A percentile compares a stretch with the other conserved stretches of the same genome.
Conservation (phyloP, 176 grass and related monocot genomes). For the Paspalum notatum region DNA sequence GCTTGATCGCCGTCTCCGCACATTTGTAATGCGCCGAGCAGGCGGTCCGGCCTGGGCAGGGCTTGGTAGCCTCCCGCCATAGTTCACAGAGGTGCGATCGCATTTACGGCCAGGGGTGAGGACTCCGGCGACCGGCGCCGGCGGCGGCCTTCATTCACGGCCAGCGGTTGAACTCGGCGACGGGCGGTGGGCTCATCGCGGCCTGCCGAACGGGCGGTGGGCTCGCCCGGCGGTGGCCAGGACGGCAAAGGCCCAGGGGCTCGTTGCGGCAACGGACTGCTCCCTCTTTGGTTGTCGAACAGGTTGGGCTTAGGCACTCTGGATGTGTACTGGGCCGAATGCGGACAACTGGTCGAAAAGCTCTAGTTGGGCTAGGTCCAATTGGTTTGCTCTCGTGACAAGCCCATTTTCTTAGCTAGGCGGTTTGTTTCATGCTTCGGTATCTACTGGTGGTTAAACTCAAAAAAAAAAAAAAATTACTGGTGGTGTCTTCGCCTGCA, state of each 20-base stretch:
- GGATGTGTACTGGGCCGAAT: background rate
- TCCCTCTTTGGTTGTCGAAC: background rate
- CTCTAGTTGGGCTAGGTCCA: background rate
- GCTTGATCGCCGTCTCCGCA: slow-evolving; percentile 2
- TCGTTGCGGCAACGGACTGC: no score
- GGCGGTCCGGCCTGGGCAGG: background rate
- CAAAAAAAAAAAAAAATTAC: no score
- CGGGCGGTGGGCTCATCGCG: background rate
- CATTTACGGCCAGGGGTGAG: background rate
- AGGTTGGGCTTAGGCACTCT: background rate
- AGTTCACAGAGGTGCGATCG: background rate
- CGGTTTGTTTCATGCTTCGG: no score
- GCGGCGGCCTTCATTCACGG: slow-evolving; percentile 17
- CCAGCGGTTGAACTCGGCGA: background rate
- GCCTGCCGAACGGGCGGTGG: no score
- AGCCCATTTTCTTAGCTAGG: background rate
- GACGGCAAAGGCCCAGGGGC: no score
- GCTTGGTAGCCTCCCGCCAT: background rate
- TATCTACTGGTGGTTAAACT: no score
- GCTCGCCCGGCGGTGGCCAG: no score
- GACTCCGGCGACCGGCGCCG: background rate
- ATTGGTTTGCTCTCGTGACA: background rate
- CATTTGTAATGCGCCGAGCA: slow-evolving; percentile 21
- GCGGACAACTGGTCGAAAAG: background rate
- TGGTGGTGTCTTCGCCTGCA: no score